Conservation (phyloP, 768 basidiomycete genomes). For the Chalciporus piperatus region DNA sequence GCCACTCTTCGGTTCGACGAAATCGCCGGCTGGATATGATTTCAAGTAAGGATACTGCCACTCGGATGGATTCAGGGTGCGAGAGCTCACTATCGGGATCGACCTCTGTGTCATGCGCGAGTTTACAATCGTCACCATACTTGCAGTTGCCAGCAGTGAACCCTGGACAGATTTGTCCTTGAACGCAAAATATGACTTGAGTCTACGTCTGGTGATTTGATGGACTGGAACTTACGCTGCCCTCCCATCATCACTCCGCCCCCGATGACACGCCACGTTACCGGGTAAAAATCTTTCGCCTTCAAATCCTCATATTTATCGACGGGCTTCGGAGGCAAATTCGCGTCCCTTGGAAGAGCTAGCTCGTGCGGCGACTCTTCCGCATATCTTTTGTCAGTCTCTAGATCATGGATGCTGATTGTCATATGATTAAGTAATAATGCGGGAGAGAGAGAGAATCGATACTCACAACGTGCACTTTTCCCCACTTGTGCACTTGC, state of each 20-base stretch:
- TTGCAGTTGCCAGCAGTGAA: slow-evolving; percentile 24
- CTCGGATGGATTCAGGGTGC: neutral
- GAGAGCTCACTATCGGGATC: slow-evolving; percentile 21
- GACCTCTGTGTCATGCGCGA: slow-evolving; percentile 29
- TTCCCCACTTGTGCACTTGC: slow-evolving; percentile 50
- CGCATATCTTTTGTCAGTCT: neutral
- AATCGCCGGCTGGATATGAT: slow-evolving; percentile 10
- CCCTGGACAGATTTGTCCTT: slow-evolving; percentile 27
- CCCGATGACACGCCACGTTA: slow-evolving; percentile 75
- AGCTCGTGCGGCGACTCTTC: neutral
- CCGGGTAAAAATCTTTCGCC: slow-evolving; percentile 55
- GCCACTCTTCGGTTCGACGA: slow-evolving; percentile 12
- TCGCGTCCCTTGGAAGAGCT: slow-evolving; percentile 4
- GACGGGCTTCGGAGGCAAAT: slow-evolving; percentile 28
- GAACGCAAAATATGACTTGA: neutral
- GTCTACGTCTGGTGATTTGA: neutral
- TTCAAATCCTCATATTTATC: slow-evolving; percentile 34
- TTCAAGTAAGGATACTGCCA: neutral
- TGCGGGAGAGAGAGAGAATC: neutral
- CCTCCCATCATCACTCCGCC: slow-evolving; percentile 71
- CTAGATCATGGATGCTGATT: slow-evolving; percentile 45
- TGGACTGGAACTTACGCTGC: slow-evolving; percentile 19
- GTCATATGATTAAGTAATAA: neutral
- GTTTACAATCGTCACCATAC: slow-evolving; percentile 26
- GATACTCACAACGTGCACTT: slow-evolving; percentile 57